Evolutionary conservation across 2,329 filamentous ascomycete species (phyloP).

Genomic region (Ophiostoma australiae): DNA sequence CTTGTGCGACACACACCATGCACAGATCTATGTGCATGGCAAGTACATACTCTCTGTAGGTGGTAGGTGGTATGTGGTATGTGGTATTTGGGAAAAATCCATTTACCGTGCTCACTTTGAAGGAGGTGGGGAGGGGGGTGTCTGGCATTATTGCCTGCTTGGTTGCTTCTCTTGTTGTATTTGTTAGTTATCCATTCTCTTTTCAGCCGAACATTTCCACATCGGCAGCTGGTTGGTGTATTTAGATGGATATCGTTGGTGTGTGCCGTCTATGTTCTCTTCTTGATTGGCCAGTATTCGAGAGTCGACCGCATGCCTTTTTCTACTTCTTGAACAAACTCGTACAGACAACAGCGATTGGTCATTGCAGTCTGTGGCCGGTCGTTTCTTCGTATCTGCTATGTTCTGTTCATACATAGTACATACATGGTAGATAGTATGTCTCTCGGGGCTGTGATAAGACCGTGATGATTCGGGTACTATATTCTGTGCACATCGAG

Average conservation of each 20-base stretch:
- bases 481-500: background rate
- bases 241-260: background rate
- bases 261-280: background rate
- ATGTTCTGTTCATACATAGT: background rate
- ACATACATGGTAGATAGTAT: background rate
- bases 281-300: conserved; percentile 10
- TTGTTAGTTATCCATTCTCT: background rate
- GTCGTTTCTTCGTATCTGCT: background rate
- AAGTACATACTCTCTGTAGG: too few species aligned
- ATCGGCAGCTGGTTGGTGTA: background rate
- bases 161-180: background rate
- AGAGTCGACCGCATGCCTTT: background rate
- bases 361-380: background rate
- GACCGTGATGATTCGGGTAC: background rate
- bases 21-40: background rate
- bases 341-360: conserved; percentile 5
- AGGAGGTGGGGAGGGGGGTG: background rate
- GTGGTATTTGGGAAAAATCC: background rate
- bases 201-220: background rate
- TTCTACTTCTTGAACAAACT: background rate
- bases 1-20: background rate
- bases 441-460: background rate
- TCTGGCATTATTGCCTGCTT: background rate
- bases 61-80: too few species aligned
- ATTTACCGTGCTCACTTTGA: background rate